phyloP scores from a whole-genome alignment of 306 rosid genomes.

The Acacia confusa region DNA sequence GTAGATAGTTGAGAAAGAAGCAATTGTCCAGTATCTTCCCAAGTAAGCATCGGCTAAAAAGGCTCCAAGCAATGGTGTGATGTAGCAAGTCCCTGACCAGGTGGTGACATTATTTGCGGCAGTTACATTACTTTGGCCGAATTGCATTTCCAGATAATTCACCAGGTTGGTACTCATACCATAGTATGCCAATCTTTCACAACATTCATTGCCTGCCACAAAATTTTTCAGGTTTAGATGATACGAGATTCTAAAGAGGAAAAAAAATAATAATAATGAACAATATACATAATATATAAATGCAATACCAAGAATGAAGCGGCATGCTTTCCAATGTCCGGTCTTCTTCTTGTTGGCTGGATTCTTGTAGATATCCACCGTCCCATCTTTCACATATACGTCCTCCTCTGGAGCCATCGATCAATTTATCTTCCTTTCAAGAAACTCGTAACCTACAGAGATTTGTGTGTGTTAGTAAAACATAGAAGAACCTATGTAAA shows the following conservation, averaged over 20 bases:
- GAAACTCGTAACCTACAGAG: constrained; percentile 9
- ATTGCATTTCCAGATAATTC: constrained; percentile 70
- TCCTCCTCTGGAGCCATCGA: constrained; percentile 51
- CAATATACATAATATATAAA: constrained; percentile 6
- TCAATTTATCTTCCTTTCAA: background rate
- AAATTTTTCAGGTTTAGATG: background rate
- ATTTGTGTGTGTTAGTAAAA: background rate
- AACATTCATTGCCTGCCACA: constrained; percentile 70
- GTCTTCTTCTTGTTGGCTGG: constrained; percentile 75
- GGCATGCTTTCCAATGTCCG: constrained; percentile 86
- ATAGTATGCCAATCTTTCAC: constrained; percentile 92
- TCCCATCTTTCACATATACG: constrained; percentile 71
- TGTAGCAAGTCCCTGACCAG: constrained; percentile 87
- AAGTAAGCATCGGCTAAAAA: constrained; percentile 89
- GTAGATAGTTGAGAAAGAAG: constrained; percentile 64
- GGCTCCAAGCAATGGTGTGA: constrained; percentile 88
- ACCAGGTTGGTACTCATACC: constrained; percentile 89
- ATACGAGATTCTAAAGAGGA: background rate
- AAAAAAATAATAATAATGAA: background rate
- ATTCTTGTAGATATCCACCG: constrained; percentile 47
- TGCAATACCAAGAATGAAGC: constrained; percentile 69
- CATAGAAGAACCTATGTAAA: background rate
- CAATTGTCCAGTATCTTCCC: constrained; percentile 97
- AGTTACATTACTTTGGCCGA: constrained; percentile 54
- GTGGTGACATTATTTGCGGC: constrained; percentile 74